These are phyloP conservation scores for Diaporthe caulivora DNA, from an alignment of 2,329 filamentous ascomycete species.

Conservation along the genomic window DNA sequence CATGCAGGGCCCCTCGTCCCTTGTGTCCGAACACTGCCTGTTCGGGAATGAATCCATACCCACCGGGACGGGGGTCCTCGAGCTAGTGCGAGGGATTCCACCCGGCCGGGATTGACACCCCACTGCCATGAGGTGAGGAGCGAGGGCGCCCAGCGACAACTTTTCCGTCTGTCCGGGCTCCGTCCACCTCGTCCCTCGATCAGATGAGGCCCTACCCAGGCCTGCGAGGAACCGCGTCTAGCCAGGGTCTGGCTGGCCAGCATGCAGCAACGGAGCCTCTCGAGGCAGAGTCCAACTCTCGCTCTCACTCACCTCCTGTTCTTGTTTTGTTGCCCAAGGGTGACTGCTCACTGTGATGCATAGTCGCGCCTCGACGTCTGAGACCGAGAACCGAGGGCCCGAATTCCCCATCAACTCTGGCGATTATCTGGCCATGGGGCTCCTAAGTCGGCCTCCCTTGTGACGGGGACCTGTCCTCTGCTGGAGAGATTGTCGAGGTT, in stretches of 20 bases:
- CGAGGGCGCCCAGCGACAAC: background rate
- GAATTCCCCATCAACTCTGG: constrained; percentile 20
- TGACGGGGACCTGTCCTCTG: background rate
- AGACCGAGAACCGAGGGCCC: constrained; percentile 33
- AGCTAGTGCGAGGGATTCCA: constrained; percentile 35
- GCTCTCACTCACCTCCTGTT: background rate
- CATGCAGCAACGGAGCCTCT: background rate
- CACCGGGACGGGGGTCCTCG: constrained; percentile 18
- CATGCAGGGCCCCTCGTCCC: constrained; percentile 32
- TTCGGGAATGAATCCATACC: constrained; percentile 21
- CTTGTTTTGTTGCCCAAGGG: background rate
- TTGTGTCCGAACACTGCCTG: constrained; percentile 38
- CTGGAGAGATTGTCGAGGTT: background rate
- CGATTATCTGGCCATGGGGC: constrained; percentile 25
- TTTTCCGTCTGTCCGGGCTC: constrained; percentile 39
- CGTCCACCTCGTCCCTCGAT: constrained; percentile 9
- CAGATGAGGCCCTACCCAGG: constrained; percentile 28
- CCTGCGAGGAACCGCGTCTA: background rate
- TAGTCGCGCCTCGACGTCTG: constrained; percentile 1
- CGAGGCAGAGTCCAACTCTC: background rate
- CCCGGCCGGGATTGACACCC: constrained; percentile 35
- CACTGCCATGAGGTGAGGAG: constrained; percentile 36
- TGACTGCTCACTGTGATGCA: constrained; percentile 1
- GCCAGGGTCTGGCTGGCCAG: background rate
- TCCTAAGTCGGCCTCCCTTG: constrained; percentile 23